phyloP scores from a whole-genome alignment of 768 basidiomycete genomes.

The Hypsizygus marmoreus region DNA sequence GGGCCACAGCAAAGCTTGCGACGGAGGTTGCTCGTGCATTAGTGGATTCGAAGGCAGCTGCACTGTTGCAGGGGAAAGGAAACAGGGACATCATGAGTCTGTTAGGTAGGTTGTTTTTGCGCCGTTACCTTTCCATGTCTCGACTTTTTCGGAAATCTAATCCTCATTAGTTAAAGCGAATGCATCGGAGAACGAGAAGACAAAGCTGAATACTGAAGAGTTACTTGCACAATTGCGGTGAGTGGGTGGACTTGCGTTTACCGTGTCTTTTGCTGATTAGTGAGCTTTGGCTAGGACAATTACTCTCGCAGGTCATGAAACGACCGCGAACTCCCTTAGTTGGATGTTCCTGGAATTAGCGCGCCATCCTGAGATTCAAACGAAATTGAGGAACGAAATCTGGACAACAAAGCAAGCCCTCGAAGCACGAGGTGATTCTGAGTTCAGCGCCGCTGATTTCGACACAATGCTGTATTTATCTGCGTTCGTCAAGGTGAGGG shows the following conservation, averaged over 20 bases:
- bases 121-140: too few species aligned
- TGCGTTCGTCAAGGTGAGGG: conserved; percentile 45
- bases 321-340: conserved; percentile 55
- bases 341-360: conserved; percentile 70
- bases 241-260: conserved; percentile 39
- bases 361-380: conserved; percentile 58
- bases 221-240: conserved; percentile 55
- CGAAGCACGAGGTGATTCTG: conserved; percentile 35
- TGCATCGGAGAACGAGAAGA: conserved; percentile 44
- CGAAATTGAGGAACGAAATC: conserved; percentile 62
- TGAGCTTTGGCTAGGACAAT: conserved; percentile 52
- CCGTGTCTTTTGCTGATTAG: conserved; percentile 38
- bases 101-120: conserved; percentile 38
- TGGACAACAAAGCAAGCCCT: conserved; percentile 37
- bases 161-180: conserved; percentile 55
- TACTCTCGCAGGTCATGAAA: conserved; percentile 59
- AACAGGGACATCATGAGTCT: conserved; percentile 44
- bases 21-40: conserved; percentile 35
- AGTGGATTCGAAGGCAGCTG: conserved; percentile 35
- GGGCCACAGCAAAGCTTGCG: conserved; percentile 31
- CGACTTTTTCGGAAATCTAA: too few species aligned
- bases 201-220: conserved; percentile 49
- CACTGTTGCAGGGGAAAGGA: conserved; percentile 33
- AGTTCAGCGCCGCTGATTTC: conserved; percentile 44
- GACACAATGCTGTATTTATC: conserved; percentile 51